Conservation (phyloP, 1,284 basidiomycete species). For the Cutaneotrichosporon sp. region DNA sequence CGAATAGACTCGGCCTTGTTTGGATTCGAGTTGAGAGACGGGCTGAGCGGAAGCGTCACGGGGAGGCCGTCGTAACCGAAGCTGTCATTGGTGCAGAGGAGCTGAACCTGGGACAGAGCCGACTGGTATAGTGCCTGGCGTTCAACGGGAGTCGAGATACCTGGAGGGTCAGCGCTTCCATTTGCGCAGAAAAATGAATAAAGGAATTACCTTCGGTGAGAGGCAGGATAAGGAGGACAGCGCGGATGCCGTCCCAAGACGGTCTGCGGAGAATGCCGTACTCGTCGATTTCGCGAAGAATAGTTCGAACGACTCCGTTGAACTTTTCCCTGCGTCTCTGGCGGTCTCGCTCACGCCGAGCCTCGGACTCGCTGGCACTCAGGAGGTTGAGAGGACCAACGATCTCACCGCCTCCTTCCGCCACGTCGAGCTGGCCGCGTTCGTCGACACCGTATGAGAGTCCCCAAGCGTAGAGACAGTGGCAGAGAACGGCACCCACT, state of each 20-base stretch:
- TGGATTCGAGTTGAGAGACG: constrained; percentile 53
- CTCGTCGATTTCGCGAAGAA: constrained; percentile 73
- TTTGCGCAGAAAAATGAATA: constrained; percentile 13
- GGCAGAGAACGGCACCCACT: constrained; percentile 55
- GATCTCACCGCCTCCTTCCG: constrained; percentile 35
- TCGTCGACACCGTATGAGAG: constrained; percentile 80
- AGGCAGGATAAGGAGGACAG: constrained; percentile 71
- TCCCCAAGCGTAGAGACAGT: constrained; percentile 74
- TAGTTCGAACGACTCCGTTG: constrained; percentile 65
- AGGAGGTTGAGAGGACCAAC: constrained; percentile 28
- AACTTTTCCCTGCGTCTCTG: constrained; percentile 54
- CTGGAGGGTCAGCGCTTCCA: constrained; percentile 21
- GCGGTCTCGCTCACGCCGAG: constrained; percentile 50
- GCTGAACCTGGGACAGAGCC: constrained; percentile 65
- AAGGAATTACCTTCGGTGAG: constrained; percentile 68
- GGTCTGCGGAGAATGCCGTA: constrained; percentile 75
- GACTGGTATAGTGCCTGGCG: constrained; percentile 63
- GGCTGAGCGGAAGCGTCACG: constrained; percentile 47
- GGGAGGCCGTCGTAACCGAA: constrained; percentile 55
- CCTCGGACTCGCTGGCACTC: constrained; percentile 33
- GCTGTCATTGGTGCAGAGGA: constrained; percentile 64
- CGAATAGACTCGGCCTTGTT: constrained; percentile 55
- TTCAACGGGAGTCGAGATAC: constrained; percentile 60
- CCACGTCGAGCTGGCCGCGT: constrained; percentile 57
- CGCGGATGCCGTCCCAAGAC: constrained; percentile 78